phyloP scores from a whole-genome alignment of 2,329 filamentous ascomycete species.

The Cercospora sp. region DNA sequence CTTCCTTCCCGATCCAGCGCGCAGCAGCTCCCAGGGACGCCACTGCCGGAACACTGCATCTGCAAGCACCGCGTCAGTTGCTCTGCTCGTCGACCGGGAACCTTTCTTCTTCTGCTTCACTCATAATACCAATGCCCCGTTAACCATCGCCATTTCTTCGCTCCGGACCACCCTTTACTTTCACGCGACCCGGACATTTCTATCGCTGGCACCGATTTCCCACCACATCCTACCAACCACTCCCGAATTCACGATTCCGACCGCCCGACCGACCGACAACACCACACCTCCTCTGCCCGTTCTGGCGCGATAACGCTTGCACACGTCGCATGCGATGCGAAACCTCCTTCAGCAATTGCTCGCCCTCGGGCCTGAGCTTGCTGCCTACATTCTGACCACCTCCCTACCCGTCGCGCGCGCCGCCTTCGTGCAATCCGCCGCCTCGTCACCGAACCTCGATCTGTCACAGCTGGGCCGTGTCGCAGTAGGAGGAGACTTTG shows the following conservation, averaged over 20 bases:
- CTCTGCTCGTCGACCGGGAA: neutral
- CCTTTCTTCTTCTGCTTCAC: neutral
- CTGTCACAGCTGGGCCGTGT: slow-evolving; percentile 76
- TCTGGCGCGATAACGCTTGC: slow-evolving; percentile 1
- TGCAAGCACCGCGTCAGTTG: slow-evolving; percentile 6
- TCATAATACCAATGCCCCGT: neutral
- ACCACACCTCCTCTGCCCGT: neutral
- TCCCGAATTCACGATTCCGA: neutral
- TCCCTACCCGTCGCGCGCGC: slow-evolving; percentile 26
- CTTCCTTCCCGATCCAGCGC: slow-evolving; percentile 2
- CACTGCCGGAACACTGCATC: slow-evolving; percentile 11
- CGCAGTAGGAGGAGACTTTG: slow-evolving; percentile 84
- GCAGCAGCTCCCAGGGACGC: neutral
- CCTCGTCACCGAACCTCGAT: slow-evolving; percentile 67
- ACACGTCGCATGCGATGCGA: slow-evolving; percentile 33
- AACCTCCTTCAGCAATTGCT: slow-evolving; percentile 36
- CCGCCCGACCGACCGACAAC: slow-evolving; percentile 2
- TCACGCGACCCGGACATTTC: neutral
- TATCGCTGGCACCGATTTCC: slow-evolving; percentile 1
- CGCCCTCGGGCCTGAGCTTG: slow-evolving; percentile 39
- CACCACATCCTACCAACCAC: neutral
- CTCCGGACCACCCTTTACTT: neutral
- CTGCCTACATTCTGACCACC: slow-evolving; percentile 35
- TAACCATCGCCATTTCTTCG: neutral
- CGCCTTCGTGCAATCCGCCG: slow-evolving; percentile 44